phyloP scores from a whole-genome alignment of 495 filamentous ascomycete genomes.

The Annulohypoxylon nitens region DNA sequence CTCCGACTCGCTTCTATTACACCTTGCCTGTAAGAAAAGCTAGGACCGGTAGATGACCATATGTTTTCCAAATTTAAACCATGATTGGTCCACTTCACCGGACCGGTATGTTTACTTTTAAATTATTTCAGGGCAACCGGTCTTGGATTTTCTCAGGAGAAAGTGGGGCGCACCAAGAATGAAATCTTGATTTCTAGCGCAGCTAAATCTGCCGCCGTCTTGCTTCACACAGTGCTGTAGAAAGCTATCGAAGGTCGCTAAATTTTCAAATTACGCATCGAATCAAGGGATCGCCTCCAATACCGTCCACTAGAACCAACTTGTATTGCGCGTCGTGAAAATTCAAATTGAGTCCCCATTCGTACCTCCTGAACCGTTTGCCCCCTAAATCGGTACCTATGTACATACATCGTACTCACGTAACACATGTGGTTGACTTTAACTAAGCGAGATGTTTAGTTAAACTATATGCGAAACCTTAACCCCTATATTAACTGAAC shows the following conservation, averaged over 20 bases:
- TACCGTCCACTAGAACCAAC: not conserved
- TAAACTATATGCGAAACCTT: not conserved
- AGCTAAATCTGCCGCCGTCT: not conserved
- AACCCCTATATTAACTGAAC: not conserved
- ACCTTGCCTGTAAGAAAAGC: not conserved
- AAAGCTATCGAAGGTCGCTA: not conserved
- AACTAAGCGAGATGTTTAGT: not conserved
- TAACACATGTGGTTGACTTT: not conserved
- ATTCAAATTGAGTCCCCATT: not conserved
- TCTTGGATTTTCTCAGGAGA: constrained; percentile 34
- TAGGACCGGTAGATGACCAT: not conserved
- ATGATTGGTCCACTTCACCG: constrained; percentile 7
- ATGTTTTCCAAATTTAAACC: not conserved
- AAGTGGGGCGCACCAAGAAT: constrained; percentile 29
- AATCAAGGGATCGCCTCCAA: not conserved
- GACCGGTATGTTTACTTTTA: constrained; percentile 4
- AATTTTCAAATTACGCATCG: not conserved
- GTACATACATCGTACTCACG: too few relatives aligned
- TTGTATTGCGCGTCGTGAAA: not conserved
- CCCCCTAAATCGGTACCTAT: not conserved
- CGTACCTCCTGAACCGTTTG: not conserved
- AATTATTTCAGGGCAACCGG: not conserved
- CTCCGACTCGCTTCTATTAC: not conserved
- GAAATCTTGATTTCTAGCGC: constrained; percentile 13
- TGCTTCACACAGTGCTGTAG: not conserved